Conservation (phyloP, 2,329 filamentous ascomycete genomes). For the Neonectria ditissima region DNA sequence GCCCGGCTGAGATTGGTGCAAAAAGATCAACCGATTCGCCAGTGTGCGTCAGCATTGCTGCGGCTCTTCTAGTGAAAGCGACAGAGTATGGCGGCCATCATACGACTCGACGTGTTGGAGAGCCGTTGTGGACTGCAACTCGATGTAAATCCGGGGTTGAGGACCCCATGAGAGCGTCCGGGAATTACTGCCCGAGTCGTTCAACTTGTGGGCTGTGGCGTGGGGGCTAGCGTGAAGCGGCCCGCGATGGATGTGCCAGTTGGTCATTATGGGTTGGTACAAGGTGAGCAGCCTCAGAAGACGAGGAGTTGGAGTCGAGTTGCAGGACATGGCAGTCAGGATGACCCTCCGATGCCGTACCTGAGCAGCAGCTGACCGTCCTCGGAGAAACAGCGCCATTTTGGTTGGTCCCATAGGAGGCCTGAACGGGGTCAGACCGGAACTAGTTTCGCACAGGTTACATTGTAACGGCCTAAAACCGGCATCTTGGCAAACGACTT, state of each 20-base stretch:
- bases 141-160: conserved; percentile 42
- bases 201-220: conserved; percentile 28
- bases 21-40: conserved; percentile 28
- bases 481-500: conserved; percentile 4
- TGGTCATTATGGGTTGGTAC: conserved; percentile 1
- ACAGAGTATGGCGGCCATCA: conserved; percentile 31
- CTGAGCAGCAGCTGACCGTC: conserved; percentile 31
- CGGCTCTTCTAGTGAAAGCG: conserved; percentile 9
- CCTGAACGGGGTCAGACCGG: conserved; percentile 18
- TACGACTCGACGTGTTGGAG: conserved; percentile 22
- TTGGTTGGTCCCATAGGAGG: conserved; percentile 14
- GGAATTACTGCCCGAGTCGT: conserved; percentile 29
- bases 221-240: conserved; percentile 35
- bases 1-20: conserved; percentile 36
- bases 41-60: conserved; percentile 29
- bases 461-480: conserved; percentile 5
- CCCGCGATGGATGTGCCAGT: conserved; percentile 18
- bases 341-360: conserved; percentile 28
- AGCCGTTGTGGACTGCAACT: conserved; percentile 18
- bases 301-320: conserved; percentile 22
- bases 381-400: conserved; percentile 5
- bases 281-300: conserved; percentile 6
- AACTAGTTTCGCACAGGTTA: conserved; percentile 5
- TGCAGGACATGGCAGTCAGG: conserved; percentile 17
- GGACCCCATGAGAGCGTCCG: conserved; percentile 1